Evolutionary conservation across 164 flowering plant species (phyloP), one percentile per base, ranked within the genome.

Genomic region (Tetracentron sinense): DNA sequence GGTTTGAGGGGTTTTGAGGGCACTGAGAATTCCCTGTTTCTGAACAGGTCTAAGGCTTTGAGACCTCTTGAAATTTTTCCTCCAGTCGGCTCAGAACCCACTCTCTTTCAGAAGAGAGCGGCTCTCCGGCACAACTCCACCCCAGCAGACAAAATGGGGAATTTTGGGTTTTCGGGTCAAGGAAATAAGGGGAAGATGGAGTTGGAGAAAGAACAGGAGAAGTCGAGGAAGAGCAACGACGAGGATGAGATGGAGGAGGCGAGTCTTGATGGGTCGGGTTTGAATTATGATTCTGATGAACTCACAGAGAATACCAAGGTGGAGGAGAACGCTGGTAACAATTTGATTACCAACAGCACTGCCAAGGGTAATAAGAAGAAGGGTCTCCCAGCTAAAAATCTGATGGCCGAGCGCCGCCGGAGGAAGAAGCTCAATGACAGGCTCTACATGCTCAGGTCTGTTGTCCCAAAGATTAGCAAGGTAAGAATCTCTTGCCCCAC

Each of bases 331-430:
- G 58, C 22, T 25, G 85, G 81, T 38, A 78, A 65, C 64, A 73
- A 66, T 67, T 85, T 86, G 0, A 81, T 77, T 70, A 80, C 77
- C 0, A 84, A 81, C 51, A 82, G 85, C 26, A 76, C 79, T 29
- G 82, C 85, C 12, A 80, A 84, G 0, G 91, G 69, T 31, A 88
- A 77, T 15, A 92, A 90, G 86, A 92, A 81, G 82, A 92, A 92
- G 66, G 95, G 96, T 14, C 73, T 85, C 29, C 96, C 98, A 4
- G 96, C 98, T 0, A 92, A 92, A 74, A 89, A 92, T 77, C 73
- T 92, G 78, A 92, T 92, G 96, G 98, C 96, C 0, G 98, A 92
- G 77, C 77, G 98, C n/a, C n/a, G n/a, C n/a, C n/a, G n/a, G n/a
- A n/a, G n/a, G n/a, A n/a, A n/a, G n/a, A n/a, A n/a, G n/a, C n/a